Percentiles rank a stretch among this genome's conserved stretches.
Evolutionary conservation across 2,329 filamentous ascomycete species (phyloP).

Genomic region (Mycosphaerelloides madeirae): DNA sequence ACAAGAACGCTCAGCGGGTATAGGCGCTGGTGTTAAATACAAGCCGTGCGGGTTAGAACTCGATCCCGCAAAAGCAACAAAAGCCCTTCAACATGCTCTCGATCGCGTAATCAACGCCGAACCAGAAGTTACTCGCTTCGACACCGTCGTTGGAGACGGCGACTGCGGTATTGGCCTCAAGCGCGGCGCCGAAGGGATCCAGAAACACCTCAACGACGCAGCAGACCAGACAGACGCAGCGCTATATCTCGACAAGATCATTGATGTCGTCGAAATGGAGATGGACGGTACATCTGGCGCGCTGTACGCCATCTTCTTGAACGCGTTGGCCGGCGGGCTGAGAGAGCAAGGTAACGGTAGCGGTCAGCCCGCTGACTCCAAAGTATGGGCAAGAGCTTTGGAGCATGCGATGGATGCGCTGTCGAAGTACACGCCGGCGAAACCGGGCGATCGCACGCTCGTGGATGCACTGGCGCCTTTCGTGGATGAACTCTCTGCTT

Average conservation of each 20-base stretch:
- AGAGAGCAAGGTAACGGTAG: constrained; percentile 48
- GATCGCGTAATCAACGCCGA: constrained; percentile 61
- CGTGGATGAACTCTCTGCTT: constrained; percentile 63
- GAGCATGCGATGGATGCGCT: constrained; percentile 66
- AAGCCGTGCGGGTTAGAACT: constrained; percentile 52
- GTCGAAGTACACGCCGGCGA: constrained; percentile 80
- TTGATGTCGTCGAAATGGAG: constrained; percentile 59
- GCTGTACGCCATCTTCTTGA: constrained; percentile 83
- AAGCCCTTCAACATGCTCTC: constrained; percentile 52
- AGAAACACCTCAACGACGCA: constrained; percentile 42
- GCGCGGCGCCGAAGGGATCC: constrained; percentile 69
- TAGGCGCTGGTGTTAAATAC: constrained; percentile 39
- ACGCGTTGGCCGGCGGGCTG: constrained; percentile 69
- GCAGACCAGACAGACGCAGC: constrained; percentile 47
- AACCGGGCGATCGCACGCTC: constrained; percentile 82
- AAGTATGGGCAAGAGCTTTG: constrained; percentile 63
- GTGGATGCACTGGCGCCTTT: constrained; percentile 89
- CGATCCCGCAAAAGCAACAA: constrained; percentile 49
- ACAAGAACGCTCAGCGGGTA: constrained; percentile 35
- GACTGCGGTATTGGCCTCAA: constrained; percentile 85
- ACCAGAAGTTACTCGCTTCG: constrained; percentile 61
- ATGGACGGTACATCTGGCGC: constrained; percentile 77
- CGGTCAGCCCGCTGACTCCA: constrained; percentile 35
- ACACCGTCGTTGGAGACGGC: constrained; percentile 82
- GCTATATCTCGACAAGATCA: constrained; percentile 56